These are phyloP conservation scores for Aspergillus awamori DNA, from an alignment of 2,329 filamentous ascomycete genomes.

Conservation along the genomic window DNA sequence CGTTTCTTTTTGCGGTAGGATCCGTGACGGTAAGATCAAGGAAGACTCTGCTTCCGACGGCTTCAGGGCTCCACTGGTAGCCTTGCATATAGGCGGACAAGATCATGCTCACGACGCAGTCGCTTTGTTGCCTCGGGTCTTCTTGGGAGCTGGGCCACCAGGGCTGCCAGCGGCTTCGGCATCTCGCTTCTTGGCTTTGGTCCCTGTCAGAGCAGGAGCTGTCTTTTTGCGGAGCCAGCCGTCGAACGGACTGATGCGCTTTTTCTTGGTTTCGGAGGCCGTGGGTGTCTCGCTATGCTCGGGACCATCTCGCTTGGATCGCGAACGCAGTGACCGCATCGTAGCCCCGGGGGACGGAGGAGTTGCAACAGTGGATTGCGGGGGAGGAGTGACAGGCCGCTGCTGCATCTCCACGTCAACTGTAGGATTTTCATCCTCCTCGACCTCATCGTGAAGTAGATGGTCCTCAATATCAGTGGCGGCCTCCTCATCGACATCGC, in stretches of 20 bases:
- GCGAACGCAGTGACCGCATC: conserved; percentile 38
- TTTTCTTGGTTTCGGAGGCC: conserved; percentile 30
- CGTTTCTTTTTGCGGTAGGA: conserved; percentile 10
- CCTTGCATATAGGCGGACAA: background rate
- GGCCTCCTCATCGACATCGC: conserved; percentile 54
- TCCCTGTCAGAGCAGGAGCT: conserved; percentile 27
- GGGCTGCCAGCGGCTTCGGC: conserved; percentile 32
- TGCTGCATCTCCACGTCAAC: conserved; percentile 22
- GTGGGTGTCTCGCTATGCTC: conserved; percentile 30
- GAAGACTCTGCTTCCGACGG: conserved; percentile 9
- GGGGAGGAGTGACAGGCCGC: conserved; percentile 27
- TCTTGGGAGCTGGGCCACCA: conserved; percentile 34
- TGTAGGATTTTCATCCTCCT: conserved; percentile 21
- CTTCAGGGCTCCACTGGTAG: background rate
- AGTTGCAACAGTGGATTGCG: conserved; percentile 25
- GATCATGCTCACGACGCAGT: conserved; percentile 18
- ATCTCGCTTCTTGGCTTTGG: conserved; percentile 41
- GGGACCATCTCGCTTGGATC: conserved; percentile 29
- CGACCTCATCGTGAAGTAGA: conserved; percentile 21
- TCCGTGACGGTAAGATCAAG: conserved; percentile 6
- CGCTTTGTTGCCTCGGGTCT: conserved; percentile 29
- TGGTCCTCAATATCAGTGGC: conserved; percentile 58
- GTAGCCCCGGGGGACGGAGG: conserved; percentile 37
- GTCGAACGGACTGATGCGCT: conserved; percentile 45
- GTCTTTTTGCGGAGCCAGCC: conserved; percentile 45